Percentiles rank a stretch among this genome's conserved stretches.
These are phyloP conservation scores for Aegilops speltoides DNA, from an alignment of 176 grass and related monocot genomes.

Conservation along the genomic window DNA sequence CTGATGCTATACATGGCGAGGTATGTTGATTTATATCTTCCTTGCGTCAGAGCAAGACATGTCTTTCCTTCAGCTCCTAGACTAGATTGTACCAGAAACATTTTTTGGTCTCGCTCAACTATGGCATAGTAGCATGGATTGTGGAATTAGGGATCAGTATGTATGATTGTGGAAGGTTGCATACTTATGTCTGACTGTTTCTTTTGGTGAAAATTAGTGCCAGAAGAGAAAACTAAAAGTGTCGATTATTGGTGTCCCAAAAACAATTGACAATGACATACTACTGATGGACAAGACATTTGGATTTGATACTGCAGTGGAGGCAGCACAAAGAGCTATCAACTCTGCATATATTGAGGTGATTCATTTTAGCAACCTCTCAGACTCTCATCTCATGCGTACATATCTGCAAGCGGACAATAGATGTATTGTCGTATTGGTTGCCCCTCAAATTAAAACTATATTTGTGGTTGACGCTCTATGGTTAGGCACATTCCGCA, in stretches of 20 bases:
- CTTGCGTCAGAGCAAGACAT: conserved; percentile 14
- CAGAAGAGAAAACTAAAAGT: conserved; percentile 87
- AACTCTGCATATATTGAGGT: conserved; percentile 99
- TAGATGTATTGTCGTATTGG: neutral
- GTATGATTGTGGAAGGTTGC: neutral
- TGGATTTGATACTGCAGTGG: conserved; percentile 97
- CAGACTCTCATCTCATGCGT: neutral
- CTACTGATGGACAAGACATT: conserved; percentile 97
- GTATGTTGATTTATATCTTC: conserved; percentile 27
- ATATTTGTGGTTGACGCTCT: neutral
- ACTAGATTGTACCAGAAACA: neutral
- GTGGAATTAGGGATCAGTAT: neutral
- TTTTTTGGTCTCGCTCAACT: neutral
- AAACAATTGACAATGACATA: conserved; percentile 99
- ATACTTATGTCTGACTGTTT: conserved; percentile 16
- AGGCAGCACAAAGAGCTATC: conserved; percentile 95
- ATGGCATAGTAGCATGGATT: neutral
- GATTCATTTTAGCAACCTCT: conserved; percentile 29
- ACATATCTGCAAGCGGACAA: neutral
- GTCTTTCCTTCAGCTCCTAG: neutral
- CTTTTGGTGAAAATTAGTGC: conserved; percentile 46
- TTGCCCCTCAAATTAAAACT: neutral
- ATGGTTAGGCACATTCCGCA: conserved; percentile 76
- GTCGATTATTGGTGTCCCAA: conserved; percentile 80
- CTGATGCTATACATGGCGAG: conserved; percentile 92